Percentiles rank a stretch among this genome's conserved stretches.
Evolutionary conservation across 108 stramenopile genomes (phyloP).

Genomic region (Pseudonitzschia multistriata): DNA sequence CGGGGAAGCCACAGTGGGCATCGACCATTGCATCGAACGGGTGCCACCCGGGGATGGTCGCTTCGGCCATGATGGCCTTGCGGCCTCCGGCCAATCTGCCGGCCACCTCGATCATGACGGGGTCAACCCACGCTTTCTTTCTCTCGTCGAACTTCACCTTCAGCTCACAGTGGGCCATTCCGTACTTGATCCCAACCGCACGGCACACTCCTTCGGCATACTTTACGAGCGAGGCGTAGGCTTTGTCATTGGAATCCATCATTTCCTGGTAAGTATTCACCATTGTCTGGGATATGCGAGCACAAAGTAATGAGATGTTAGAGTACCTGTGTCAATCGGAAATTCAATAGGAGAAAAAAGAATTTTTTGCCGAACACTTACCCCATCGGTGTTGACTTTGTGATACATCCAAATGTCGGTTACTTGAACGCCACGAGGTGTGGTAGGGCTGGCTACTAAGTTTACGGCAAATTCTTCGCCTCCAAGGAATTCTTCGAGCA

Average conservation of each 20-base stretch:
- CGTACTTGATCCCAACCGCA: conserved; percentile 64
- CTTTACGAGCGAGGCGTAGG: conserved; percentile 31
- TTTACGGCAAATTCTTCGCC: conserved; percentile 60
- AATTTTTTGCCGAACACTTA: neutral
- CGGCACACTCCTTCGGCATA: conserved; percentile 58
- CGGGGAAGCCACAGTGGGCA: conserved; percentile 57
- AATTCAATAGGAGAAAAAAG: neutral
- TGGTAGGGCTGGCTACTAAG: conserved; percentile 46
- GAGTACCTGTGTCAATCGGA: neutral
- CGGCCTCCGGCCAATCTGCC: conserved; percentile 59
- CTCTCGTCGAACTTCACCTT: conserved; percentile 21
- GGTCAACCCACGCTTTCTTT: conserved; percentile 10
- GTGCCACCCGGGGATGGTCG: conserved; percentile 43
- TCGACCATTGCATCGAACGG: conserved; percentile 60
- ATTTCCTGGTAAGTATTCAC: conserved; percentile 14
- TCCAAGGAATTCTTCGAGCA: conserved; percentile 54
- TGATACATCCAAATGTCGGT: conserved; percentile 62
- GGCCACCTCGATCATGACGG: conserved; percentile 56
- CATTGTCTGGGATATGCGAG: neutral
- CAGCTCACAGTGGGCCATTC: conserved; percentile 48
- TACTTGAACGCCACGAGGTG: conserved; percentile 50
- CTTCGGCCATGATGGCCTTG: conserved; percentile 56
- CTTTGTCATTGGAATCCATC: conserved; percentile 44
- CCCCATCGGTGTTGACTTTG: conserved; percentile 46
- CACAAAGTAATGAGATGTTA: neutral